A percentile compares a stretch with the other conserved stretches of the same genome.
Evolutionary conservation across 331 rosid genomes (phyloP).

Genomic region (Stylosanthes scabra): DNA sequence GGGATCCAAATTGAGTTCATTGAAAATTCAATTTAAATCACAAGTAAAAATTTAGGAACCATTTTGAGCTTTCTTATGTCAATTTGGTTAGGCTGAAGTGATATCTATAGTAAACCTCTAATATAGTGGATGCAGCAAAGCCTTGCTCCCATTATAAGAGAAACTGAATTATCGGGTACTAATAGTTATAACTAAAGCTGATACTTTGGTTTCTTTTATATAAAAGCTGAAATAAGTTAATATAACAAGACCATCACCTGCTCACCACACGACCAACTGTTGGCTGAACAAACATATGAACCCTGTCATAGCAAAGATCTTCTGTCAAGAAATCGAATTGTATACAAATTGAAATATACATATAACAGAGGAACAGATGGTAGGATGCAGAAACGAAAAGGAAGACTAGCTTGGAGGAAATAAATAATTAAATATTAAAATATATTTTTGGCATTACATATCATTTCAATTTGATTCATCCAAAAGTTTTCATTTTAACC

Average conservation of each 20-base stretch:
- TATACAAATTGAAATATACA: constrained; percentile 11
- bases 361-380: constrained; percentile 18
- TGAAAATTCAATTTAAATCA: too few relatives aligned
- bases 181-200: background rate
- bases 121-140: background rate
- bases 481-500: background rate
- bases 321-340: constrained; percentile 40
- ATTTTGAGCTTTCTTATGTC: background rate
- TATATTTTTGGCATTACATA: background rate
- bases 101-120: background rate
- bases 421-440: constrained; percentile 14
- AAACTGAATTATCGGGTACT: background rate
- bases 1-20: too few relatives aligned
- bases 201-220: too few relatives aligned
- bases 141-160: background rate
- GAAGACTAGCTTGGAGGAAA: constrained; percentile 1
- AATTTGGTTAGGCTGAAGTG: background rate
- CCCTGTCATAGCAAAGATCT: constrained; percentile 62
- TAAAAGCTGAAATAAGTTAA: constrained; percentile 11
- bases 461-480: background rate
- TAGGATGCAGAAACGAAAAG: constrained; percentile 10
- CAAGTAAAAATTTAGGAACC: too few relatives aligned
- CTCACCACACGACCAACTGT: constrained; percentile 80
- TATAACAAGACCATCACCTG: constrained; percentile 68
- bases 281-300: constrained; percentile 91